Evolutionary conservation across 148 eudicot species (phyloP).

Genomic region (Rhododendron kiyosumense): DNA sequence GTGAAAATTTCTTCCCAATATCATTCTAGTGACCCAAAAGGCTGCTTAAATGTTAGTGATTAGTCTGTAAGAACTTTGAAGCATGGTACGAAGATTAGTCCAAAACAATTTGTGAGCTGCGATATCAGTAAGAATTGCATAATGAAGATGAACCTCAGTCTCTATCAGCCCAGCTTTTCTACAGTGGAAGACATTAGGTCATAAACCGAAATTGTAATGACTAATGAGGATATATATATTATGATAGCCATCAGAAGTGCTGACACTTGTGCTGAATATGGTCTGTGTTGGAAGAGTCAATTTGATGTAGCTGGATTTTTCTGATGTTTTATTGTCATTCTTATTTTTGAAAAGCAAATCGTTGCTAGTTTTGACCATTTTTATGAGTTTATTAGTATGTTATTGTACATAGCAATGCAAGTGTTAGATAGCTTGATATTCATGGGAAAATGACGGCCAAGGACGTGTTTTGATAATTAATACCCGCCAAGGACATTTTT

Average conservation of each 20-base stretch:
- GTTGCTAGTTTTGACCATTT: neutral
- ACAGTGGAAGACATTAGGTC: too few species aligned
- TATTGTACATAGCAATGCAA: constrained; percentile 42
- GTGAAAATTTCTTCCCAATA: neutral
- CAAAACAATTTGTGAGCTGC: neutral
- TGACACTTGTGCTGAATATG: neutral
- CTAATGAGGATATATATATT: neutral
- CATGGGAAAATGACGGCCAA: too few species aligned
- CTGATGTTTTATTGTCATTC: neutral
- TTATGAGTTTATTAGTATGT: neutral
- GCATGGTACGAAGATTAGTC: too few species aligned
- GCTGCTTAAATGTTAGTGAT: neutral
- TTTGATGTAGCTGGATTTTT: neutral
- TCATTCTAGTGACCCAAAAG: neutral
- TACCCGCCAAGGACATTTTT: too few species aligned
- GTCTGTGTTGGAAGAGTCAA: neutral
- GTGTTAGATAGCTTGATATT: too few species aligned
- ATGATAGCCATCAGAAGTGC: neutral
- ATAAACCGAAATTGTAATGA: too few species aligned
- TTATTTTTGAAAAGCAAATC: neutral
- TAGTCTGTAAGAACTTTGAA: neutral
- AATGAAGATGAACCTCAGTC: neutral
- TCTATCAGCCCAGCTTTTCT: neutral
- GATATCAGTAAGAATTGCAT: neutral
- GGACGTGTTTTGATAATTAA: too few species aligned